Evolutionary conservation across 306 rosid species (phyloP).

Genomic region (Gleditsia sinensis): DNA sequence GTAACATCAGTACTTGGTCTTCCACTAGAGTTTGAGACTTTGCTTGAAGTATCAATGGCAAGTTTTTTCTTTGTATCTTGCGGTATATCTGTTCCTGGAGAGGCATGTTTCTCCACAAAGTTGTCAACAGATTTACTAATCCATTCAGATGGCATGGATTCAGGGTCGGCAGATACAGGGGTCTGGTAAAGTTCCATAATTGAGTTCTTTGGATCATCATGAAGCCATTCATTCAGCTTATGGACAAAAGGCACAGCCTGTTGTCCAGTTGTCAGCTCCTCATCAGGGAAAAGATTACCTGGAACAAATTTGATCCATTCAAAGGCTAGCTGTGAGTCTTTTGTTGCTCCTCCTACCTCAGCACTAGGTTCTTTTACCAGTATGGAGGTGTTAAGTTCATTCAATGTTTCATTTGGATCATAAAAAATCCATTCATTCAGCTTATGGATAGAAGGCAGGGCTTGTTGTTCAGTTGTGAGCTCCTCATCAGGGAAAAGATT

Average conservation of each 20-base stretch:
- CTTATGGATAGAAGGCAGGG: slow-evolving; percentile 25
- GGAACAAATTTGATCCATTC: no score
- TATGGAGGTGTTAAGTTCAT: no score
- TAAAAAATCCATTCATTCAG: slow-evolving; percentile 22
- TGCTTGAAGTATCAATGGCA: slow-evolving; percentile 25
- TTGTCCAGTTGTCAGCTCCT: slow-evolving; percentile 30
- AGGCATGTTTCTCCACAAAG: slow-evolving; percentile 40
- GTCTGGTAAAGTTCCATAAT: background rate
- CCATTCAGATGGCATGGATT: slow-evolving; percentile 15
- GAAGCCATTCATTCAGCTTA: slow-evolving; percentile 31
- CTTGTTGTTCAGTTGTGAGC: slow-evolving; percentile 34
- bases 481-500: slow-evolving; percentile 7
- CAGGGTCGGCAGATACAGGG: background rate
- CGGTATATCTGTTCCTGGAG: slow-evolving; percentile 13
- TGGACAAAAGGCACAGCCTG: slow-evolving; percentile 30
- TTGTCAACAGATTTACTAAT: slow-evolving; percentile 25
- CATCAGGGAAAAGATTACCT: no score
- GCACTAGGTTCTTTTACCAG: no score
- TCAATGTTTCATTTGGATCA: no score
- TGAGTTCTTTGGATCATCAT: no score
- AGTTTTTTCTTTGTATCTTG: slow-evolving; percentile 20
- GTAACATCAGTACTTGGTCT: no score
- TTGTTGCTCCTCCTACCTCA: no score
- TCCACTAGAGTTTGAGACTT: no score
- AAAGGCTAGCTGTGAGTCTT: no score